These are phyloP conservation scores for Nakataea oryzae DNA, from an alignment of 2,329 filamentous ascomycete species.

Conservation along the genomic window DNA sequence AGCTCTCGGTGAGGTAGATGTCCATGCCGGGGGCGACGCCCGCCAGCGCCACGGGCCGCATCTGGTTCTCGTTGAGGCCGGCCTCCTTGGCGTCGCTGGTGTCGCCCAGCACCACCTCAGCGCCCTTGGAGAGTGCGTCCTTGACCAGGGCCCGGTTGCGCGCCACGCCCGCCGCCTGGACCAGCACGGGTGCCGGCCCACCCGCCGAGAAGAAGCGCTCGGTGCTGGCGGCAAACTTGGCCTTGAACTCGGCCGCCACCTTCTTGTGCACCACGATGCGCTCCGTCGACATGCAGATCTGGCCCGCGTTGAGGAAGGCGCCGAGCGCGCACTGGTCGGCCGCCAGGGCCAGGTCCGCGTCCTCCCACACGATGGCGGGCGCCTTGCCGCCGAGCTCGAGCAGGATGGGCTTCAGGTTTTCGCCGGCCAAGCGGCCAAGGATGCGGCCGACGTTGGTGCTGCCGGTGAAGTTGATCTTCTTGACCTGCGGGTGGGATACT, in stretches of 20 bases:
- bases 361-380: conserved; percentile 66
- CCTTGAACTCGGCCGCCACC: conserved; percentile 34
- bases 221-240: conserved; percentile 27
- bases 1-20: conserved; percentile 64
- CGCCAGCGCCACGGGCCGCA: conserved; percentile 51
- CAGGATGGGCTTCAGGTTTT: conserved; percentile 67
- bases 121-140: conserved; percentile 61
- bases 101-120: conserved; percentile 32
- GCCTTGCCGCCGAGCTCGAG: conserved; percentile 81
- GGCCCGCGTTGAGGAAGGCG: conserved; percentile 63
- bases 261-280: conserved; percentile 50
- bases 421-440: conserved; percentile 58
- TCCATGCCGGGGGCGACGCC: conserved; percentile 60
- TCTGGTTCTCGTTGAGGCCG: conserved; percentile 13
- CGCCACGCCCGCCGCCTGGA: conserved; percentile 53
- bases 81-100: conserved; percentile 16
- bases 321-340: conserved; percentile 59
- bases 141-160: conserved; percentile 58
- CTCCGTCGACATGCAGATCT: conserved; percentile 83
- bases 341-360: conserved; percentile 66
- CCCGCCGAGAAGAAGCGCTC: conserved; percentile 38
- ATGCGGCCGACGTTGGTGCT: conserved; percentile 64
- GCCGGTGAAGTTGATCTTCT: conserved; percentile 83
- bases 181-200: conserved; percentile 56
- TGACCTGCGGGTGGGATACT: conserved; percentile 56